Conservation (phyloP, 208 protist genomes). For the Novymonas esmeraldas region DNA sequence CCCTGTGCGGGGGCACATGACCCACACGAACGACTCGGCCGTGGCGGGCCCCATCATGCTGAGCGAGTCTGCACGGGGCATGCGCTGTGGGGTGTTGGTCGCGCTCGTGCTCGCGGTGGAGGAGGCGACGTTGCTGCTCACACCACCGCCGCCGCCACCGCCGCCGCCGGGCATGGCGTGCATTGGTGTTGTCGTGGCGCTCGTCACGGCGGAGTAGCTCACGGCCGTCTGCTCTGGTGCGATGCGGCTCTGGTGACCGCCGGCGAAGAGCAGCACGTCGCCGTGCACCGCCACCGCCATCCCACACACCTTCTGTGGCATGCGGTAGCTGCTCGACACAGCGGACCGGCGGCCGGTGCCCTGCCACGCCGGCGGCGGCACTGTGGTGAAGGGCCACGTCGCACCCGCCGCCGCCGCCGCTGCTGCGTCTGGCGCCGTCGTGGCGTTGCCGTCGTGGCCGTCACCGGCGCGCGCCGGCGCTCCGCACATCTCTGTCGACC, state of each 20-base stretch:
- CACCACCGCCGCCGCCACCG: neutral
- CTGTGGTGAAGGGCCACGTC: slow-evolving; percentile 3
- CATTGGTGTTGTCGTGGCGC: slow-evolving; percentile 34
- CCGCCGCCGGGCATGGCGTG: slow-evolving; percentile 6
- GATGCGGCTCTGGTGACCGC: slow-evolving; percentile 40
- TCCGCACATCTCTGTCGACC: no score
- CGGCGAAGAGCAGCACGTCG: slow-evolving; percentile 35
- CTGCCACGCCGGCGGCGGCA: neutral
- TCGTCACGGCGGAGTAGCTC: slow-evolving; percentile 39
- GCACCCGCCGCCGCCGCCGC: neutral
- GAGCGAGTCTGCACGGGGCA: slow-evolving; percentile 24
- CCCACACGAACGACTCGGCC: slow-evolving; percentile 48
- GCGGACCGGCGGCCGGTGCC: neutral
- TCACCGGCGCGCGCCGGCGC: no score
- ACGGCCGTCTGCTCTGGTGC: slow-evolving; percentile 37
- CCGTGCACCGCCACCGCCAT: slow-evolving; percentile 29
- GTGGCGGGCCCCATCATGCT: slow-evolving; percentile 19
- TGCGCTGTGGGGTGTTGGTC: slow-evolving; percentile 20
- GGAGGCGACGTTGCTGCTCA: neutral
- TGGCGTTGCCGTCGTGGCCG: neutral
- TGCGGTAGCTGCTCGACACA: slow-evolving; percentile 23
- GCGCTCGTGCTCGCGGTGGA: slow-evolving; percentile 13
- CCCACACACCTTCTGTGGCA: slow-evolving; percentile 45
- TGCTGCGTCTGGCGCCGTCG: neutral
- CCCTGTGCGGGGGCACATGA: slow-evolving; percentile 40